Evolutionary conservation across 441 rosid species (phyloP).

Genomic region (Mallotus repandus): DNA sequence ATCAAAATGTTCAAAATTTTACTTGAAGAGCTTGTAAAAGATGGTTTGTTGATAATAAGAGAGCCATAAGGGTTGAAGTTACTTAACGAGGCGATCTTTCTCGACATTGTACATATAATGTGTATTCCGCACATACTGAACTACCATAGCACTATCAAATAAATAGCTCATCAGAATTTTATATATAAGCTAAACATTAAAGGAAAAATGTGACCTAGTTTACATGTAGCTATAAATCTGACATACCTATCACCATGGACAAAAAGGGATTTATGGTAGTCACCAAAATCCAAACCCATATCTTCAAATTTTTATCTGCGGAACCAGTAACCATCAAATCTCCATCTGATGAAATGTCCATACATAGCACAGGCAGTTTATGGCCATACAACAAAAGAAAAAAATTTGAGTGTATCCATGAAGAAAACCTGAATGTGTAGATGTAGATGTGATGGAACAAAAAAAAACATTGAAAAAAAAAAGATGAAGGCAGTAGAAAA

Average conservation of each 20-base stretch:
- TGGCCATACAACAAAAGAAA: conserved; percentile 86
- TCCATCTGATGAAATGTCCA: conserved; percentile 98
- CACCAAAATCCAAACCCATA: conserved; percentile 98
- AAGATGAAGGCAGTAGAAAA: too few relatives aligned
- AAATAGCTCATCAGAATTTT: conserved; percentile 32
- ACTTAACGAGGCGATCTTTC: conserved; percentile 85
- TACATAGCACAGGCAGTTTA: conserved; percentile 85
- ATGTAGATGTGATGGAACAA: conserved; percentile 12
- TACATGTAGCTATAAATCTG: conserved; percentile 6
- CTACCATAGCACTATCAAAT: conserved; percentile 79
- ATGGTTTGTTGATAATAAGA: too few relatives aligned
- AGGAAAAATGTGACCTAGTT: conserved; percentile 2
- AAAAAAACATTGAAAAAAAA: too few relatives aligned
- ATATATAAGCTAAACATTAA: conserved; percentile 8
- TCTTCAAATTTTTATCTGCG: conserved; percentile 90
- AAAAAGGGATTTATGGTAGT: conserved; percentile 93
- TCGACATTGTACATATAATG: conserved; percentile 92
- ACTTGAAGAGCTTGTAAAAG: too few relatives aligned
- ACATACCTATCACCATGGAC: conserved; percentile 87
- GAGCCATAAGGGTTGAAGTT: conserved; percentile 7
- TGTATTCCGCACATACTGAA: conserved; percentile 82
- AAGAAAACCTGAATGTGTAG: conserved; percentile 67
- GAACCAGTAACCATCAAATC: conserved; percentile 93
- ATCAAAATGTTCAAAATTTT: too few relatives aligned
- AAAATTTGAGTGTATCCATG: conserved; percentile 84